Conservation (phyloP, 2,329 filamentous ascomycete species). For the Biscogniauxia sp. region DNA sequence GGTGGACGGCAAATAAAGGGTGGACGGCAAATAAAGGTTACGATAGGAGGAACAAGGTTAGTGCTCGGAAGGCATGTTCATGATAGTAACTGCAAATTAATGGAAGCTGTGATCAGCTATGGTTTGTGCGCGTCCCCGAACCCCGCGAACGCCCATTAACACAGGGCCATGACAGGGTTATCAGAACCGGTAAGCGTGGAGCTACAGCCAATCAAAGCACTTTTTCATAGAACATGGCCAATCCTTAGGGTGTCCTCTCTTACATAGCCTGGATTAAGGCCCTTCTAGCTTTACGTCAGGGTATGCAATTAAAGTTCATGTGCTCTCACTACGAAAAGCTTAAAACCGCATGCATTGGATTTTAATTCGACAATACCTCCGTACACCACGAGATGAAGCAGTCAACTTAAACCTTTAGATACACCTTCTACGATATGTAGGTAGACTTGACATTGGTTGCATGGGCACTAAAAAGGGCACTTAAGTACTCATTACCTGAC, state of each 20-base stretch:
- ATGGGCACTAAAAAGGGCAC: no score
- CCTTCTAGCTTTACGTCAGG: background rate
- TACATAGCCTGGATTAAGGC: background rate
- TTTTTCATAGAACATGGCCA: conserved; percentile 9
- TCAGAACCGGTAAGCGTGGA: background rate
- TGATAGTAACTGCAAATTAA: background rate
- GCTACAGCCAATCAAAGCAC: conserved; percentile 14
- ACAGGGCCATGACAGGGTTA: background rate
- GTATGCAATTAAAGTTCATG: no score
- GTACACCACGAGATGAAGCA: no score
- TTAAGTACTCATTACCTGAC: background rate
- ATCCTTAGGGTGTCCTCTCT: background rate
- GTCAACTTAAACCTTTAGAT: no score
- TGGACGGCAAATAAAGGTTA: background rate
- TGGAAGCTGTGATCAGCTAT: conserved; percentile 5
- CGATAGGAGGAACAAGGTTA: conserved; percentile 7
- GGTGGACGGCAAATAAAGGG: background rate
- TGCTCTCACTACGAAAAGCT: no score
- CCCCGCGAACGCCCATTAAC: conserved; percentile 13
- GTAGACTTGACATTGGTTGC: no score
- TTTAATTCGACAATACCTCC: no score
- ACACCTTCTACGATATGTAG: no score
- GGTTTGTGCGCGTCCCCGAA: conserved; percentile 11
- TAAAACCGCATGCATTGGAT: no score
- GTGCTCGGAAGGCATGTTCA: conserved; percentile 1